Base-by-base conservation (phyloP, 2,329 filamentous ascomycete genomes). In the Metarhizium brunneum region DNA sequence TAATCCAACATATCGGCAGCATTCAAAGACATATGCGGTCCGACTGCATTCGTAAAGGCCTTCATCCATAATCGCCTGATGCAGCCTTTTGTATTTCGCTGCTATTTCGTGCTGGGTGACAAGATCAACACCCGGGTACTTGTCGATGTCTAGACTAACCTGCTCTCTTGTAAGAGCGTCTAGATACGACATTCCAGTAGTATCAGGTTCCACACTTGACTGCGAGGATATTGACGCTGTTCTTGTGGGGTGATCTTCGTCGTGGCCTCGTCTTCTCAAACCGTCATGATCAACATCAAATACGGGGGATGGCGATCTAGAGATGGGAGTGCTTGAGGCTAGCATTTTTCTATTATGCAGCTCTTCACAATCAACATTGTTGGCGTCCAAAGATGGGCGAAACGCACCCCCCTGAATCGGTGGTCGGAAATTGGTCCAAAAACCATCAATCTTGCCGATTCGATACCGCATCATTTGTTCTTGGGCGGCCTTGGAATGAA, bases 391-490 rank as follows among this genome's bases (percentile, higher is more conserved):
- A 16, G 68, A 64, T 25, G 73, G 71, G 61, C 86, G 81, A 70
- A 92, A 95, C 57, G 79, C 78, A 47, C 92, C 92, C 56, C 91
- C 92, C 70, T 97, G 92, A 53, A 97, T 92, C 0, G 94, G 92
- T 4, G 94, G 92, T 6, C 88, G 65, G 67, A 96, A 95, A 70
- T 96, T 96, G 59, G 76, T 75, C 94, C 94, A 99, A 58, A 75
- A 76, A 35, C 90, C 89, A 66, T 94, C 81, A 56, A 95, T 83
- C 60, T 79, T 81, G 48, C 94, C 94, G 64, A 97, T 90, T 60
- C 89, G 84, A 68, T 92, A 97, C 60, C 81, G 82, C 57, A 82
- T 72, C 90, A 96, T 96, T 63, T 83, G 82, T 57, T 83, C 71
- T 63, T 83, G 83, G 16, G 94, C 86, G 66, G 92, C 87, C 47